These are phyloP conservation scores for Ogataea pini DNA, from an alignment of 805 yeast genomes.

Conservation along the genomic window DNA sequence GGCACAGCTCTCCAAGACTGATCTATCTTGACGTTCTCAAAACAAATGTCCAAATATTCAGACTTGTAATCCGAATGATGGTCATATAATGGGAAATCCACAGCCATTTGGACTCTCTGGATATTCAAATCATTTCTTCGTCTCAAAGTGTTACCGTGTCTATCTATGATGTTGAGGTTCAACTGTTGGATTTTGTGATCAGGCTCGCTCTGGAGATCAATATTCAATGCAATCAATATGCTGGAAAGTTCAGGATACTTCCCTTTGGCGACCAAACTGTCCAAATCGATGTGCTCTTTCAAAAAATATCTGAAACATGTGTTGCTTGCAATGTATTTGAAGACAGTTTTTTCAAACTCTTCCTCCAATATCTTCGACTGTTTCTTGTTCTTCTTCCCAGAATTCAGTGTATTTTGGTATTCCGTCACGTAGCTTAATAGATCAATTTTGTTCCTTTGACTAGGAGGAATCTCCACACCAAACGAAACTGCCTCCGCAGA, in stretches of 20 bases:
- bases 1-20: slow-evolving; percentile 32
- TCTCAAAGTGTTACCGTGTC: slow-evolving; percentile 30
- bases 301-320: slow-evolving; percentile 23
- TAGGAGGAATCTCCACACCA: slow-evolving; percentile 32
- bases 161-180: slow-evolving; percentile 32
- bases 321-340: slow-evolving; percentile 15
- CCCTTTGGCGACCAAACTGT: slow-evolving; percentile 1
- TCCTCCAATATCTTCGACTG: slow-evolving; percentile 7
- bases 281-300: slow-evolving; percentile 14
- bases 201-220: slow-evolving; percentile 20
- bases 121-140: slow-evolving; percentile 26
- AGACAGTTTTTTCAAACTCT: slow-evolving; percentile 11
- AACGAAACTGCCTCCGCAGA: slow-evolving; percentile 13
- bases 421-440: slow-evolving; percentile 14
- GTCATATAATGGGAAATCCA: slow-evolving; percentile 26
- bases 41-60: slow-evolving; percentile 33
- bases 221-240: slow-evolving; percentile 25
- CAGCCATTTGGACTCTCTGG: slow-evolving; percentile 19
- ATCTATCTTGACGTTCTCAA: slow-evolving; percentile 33
- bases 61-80: slow-evolving; percentile 15
- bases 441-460: slow-evolving; percentile 10
- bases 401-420: slow-evolving; percentile 13
- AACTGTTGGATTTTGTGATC: slow-evolving; percentile 26
- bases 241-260: slow-evolving; percentile 7
- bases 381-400: slow-evolving; percentile 12